Evolutionary conservation across 2,329 filamentous ascomycete species (phyloP).

Genomic region (Colletotrichum sp.): DNA sequence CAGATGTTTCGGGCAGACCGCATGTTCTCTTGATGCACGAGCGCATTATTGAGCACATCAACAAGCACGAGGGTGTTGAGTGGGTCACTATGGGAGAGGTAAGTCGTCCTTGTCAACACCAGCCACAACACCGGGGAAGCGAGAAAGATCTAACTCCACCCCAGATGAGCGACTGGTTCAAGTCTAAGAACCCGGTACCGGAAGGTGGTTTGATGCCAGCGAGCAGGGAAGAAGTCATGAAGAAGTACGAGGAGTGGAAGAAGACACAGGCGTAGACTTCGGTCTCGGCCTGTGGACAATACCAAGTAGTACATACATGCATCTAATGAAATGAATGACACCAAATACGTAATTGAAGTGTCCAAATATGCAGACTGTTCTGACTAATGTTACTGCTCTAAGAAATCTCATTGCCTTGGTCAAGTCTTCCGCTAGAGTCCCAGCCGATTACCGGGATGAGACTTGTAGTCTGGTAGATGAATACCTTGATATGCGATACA

Average conservation of each 20-base stretch:
- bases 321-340: background rate
- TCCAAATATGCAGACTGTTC: background rate
- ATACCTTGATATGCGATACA: too few relatives aligned
- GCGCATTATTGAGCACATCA: slow-evolving; percentile 72
- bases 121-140: too few relatives aligned
- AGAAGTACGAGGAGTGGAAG: slow-evolving; percentile 18
- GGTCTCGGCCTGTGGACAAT: background rate
- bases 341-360: background rate
- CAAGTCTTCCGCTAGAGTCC: accelerated
- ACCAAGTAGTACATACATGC: background rate
- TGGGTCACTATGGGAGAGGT: slow-evolving; percentile 71
- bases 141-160: background rate
- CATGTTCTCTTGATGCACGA: slow-evolving; percentile 79
- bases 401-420: background rate
- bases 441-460: accelerated
- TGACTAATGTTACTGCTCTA: accelerated
- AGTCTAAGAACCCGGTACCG: slow-evolving; percentile 64
- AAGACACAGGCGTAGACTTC: background rate
- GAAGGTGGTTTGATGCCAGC: slow-evolving; percentile 67
- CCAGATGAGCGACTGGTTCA: slow-evolving; percentile 74
- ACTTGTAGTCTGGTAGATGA: background rate
- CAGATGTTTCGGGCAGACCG: slow-evolving; percentile 73
- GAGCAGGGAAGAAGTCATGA: slow-evolving; percentile 8
- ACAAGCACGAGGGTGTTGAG: slow-evolving; percentile 63
- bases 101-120: background rate